Base-by-base conservation (phyloP, 2,329 filamentous ascomycete genomes). In the Alternaria arborescens region DNA sequence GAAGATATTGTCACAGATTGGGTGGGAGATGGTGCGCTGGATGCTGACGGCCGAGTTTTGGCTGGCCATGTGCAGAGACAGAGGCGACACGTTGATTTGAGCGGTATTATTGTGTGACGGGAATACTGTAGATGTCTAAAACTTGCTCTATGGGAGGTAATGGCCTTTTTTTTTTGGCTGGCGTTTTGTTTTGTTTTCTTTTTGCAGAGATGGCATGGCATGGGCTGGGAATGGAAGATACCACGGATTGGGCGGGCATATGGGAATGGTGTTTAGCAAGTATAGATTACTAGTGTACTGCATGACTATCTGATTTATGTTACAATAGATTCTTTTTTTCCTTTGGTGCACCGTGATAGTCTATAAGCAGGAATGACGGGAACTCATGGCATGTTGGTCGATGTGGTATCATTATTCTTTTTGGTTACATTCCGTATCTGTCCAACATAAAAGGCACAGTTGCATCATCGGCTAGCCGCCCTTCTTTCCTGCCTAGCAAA, bases 91-190 rank as follows among this genome's bases (percentile, higher is more conserved):
- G 54, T 77, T 32, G 71, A 71, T 48, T 62, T 77, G 12, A 67
- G 65, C 20, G n/a, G 44, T 12, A 52, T 77, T 4, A 54, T 72
- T 51, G 67, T 77, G 61, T 77, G 67, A 76, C 48, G 30, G 43
- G 24, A 26, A 59, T 57, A 38, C 42, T 76, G 74, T 76, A 75
- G 65, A 76, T 76, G 72, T 60, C 20, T 48, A 4, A 48, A 46
- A 46, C 52, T 12, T 28, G 26, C 7, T 42, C 10, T 36, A 18
- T 18, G 32, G 16, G 52, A n/a, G 32, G 46, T 8, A 50, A 34
- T 24, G 14, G 30, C 40, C n/a, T 38, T 52, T 56, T 26, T 32
- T 50, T 56, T 36, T 26, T 28, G n/a, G 55, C 20, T 4, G 20
- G 40, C 40, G 20, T 42, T 47, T 50, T 46, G 47, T 52, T 16